These are phyloP conservation scores for Ganoderma lucidum DNA, from an alignment of 1,284 basidiomycete species.

Conservation along the genomic window DNA sequence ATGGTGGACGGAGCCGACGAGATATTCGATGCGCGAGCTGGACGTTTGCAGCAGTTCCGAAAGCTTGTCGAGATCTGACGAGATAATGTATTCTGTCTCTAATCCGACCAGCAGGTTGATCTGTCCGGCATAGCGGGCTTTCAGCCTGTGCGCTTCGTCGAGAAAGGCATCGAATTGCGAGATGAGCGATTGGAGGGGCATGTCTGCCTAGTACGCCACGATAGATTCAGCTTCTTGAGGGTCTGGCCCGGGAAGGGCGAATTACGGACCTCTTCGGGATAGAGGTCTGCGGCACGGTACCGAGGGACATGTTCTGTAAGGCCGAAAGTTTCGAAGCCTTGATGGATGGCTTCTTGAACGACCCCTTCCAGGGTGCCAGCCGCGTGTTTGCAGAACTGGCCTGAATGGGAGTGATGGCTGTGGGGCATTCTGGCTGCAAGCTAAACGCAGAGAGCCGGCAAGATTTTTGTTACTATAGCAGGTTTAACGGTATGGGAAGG, in stretches of 20 bases:
- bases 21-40: conserved; percentile 76
- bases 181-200: conserved; percentile 56
- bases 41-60: conserved; percentile 54
- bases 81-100: conserved; percentile 92
- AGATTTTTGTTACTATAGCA: neutral
- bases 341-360: conserved; percentile 78
- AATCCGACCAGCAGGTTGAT: conserved; percentile 89
- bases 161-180: conserved; percentile 76
- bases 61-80: conserved; percentile 69
- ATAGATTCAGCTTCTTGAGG: neutral
- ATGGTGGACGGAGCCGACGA: conserved; percentile 96
- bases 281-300: conserved; percentile 82
- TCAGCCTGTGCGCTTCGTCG: conserved; percentile 80
- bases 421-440: conserved; percentile 70
- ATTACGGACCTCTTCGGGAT: conserved; percentile 90
- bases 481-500: no score
- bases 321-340: conserved; percentile 87
- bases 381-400: conserved; percentile 96
- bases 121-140: conserved; percentile 59
- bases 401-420: conserved; percentile 96
- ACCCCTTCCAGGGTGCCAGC: conserved; percentile 80
- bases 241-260: neutral
- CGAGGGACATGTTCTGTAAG: conserved; percentile 96
- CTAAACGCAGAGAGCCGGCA: no score
- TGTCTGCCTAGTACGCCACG: conserved; percentile 49